phyloP scores from a whole-genome alignment of 805 yeast genomes.

The Grigorovia humatica region DNA sequence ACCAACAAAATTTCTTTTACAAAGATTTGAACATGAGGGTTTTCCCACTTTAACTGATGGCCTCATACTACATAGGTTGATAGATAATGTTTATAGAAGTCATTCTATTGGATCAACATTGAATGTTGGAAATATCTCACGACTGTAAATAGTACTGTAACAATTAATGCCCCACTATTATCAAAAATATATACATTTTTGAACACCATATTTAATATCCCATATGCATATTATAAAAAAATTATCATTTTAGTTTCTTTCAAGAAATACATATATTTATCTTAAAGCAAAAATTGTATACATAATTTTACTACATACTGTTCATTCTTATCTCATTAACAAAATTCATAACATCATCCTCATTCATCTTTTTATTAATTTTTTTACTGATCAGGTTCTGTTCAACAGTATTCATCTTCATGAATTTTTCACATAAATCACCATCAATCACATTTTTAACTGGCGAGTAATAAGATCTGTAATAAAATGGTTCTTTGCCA shows the following conservation, averaged over 20 bases:
- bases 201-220: not conserved
- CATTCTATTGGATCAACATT: conserved; percentile 15
- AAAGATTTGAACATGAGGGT: conserved; percentile 23
- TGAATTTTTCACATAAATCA: conserved; percentile 60
- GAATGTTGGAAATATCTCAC: conserved; percentile 10
- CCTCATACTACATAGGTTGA: conserved; percentile 16
- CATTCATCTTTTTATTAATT: conserved; percentile 26
- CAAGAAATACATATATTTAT: too few species aligned
- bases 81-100: conserved; percentile 21
- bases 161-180: not conserved
- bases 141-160: not conserved
- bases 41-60: conserved; percentile 25
- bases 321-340: conserved; percentile 23
- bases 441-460: conserved; percentile 75
- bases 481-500: conserved; percentile 59
- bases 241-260: too few species aligned
- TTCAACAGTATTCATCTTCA: conserved; percentile 16
- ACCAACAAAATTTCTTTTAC: conserved; percentile 18
- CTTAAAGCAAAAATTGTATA: not conserved
- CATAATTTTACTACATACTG: conserved; percentile 12
- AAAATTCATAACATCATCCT: conserved; percentile 19
- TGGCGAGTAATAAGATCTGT: conserved; percentile 76
- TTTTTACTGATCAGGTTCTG: conserved; percentile 23
- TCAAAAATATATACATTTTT: not conserved
- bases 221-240: not conserved